Base-by-base conservation (phyloP, 352 stramenopile species). In the Globisporangium viniferum region DNA sequence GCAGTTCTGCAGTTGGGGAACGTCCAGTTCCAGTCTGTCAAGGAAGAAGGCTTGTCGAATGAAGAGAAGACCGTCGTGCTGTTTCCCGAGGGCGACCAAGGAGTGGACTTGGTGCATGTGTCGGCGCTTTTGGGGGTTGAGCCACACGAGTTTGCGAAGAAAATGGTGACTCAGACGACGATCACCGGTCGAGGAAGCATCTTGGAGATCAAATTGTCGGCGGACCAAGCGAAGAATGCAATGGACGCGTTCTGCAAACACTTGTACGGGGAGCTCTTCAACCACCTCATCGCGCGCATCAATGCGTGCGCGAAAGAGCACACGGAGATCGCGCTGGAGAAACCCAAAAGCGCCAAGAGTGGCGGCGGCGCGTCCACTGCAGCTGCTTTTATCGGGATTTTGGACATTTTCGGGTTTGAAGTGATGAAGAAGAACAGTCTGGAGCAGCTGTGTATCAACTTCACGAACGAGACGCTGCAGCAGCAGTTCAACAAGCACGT, bases 341-440 rank as follows among this genome's bases (percentile, higher is more conserved):
- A 69, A 29, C 71, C 59, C 35, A 31, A 64, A 56, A 20, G 44
- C 59, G 20, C 39, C 24, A 66, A 51, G 48, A 64, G 48, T n/a
- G 62, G 33, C 29, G 62, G 33, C 29, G 39, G 18, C 14, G 31
- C 20, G 9, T 61, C 67, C 5, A 31, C 48, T 46, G 10, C 59
- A 68, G 5, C 59, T 9, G 75, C 79, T 1, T 94, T 93, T 27
- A 95, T 97, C 57, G 90, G 89, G 12, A 95, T 97, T 31, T 74
- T 97, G 18, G 91, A 97, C 69, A 97, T 97, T 51, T 97, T 97
- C 68, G 91, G 91, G 10, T 97, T 97, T 66, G 91, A 97, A 68
- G 88, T 91, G 22, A 94, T 97, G 85, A 74, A 88, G 59, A 80
- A 75, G 49, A 97, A 97, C 75, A 94, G 82, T 44, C 76, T 97